These are phyloP conservation scores for Glutinoglossum americanum DNA, from an alignment of 495 filamentous ascomycete genomes.

Conservation along the genomic window DNA sequence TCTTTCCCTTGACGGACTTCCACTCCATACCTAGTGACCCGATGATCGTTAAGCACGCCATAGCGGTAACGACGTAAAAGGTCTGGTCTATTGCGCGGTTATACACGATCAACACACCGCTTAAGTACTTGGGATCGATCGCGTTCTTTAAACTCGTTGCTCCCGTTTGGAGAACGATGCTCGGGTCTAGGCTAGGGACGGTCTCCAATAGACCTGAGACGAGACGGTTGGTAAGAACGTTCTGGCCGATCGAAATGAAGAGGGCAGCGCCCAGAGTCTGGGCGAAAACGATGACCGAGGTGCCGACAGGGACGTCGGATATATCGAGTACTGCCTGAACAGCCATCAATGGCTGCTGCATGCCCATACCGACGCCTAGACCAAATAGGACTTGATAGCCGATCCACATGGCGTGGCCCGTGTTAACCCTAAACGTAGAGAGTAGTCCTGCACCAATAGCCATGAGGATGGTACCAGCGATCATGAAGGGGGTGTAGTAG, in stretches of 20 bases:
- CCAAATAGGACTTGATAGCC: conserved; percentile 36
- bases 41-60: conserved; percentile 29
- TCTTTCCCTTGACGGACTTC: conserved; percentile 32
- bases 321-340: conserved; percentile 36
- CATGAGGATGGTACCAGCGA: conserved; percentile 22
- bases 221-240: conserved; percentile 38
- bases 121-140: conserved; percentile 22
- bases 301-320: conserved; percentile 36
- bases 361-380: conserved; percentile 47
- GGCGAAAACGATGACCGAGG: conserved; percentile 41
- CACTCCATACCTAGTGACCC: conserved; percentile 36
- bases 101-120: conserved; percentile 28
- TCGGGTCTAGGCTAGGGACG: conserved; percentile 24
- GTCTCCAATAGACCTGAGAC: conserved; percentile 21
- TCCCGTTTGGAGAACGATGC: conserved; percentile 29
- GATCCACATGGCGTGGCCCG: conserved; percentile 26
- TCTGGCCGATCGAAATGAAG: conserved; percentile 41
- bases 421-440: conserved; percentile 24
- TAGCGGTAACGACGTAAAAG: conserved; percentile 29
- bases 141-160: conserved; percentile 30
- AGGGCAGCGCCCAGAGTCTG: conserved; percentile 46
- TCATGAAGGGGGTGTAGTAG: conserved; percentile 30
- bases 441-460: conserved; percentile 29
- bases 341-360: conserved; percentile 44
- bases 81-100: conserved; percentile 32